Evolutionary conservation across 768 basidiomycete genomes (phyloP).

Genomic region (Chalciporus chontae): DNA sequence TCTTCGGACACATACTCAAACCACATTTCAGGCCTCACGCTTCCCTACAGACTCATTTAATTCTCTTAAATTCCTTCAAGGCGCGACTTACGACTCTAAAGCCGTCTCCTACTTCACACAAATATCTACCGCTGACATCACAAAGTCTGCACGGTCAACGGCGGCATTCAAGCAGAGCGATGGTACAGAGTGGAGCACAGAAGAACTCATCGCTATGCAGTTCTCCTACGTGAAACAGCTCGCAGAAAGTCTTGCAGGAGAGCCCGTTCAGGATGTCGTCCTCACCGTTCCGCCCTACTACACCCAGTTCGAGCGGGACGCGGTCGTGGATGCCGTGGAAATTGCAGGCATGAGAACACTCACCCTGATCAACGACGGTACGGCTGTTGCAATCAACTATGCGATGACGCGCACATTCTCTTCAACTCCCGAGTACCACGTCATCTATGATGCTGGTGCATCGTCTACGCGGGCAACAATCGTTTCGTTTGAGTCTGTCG

Average conservation of each 20-base stretch:
- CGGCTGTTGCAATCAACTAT: slow-evolving; percentile 95
- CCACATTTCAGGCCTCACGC: slow-evolving; percentile 67
- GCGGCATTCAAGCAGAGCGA: slow-evolving; percentile 57
- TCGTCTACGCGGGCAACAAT: slow-evolving; percentile 76
- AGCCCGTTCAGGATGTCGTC: slow-evolving; percentile 79
- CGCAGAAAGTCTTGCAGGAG: slow-evolving; percentile 72
- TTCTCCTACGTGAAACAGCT: slow-evolving; percentile 86
- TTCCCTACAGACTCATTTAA: slow-evolving; percentile 88
- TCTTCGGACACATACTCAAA: not conserved
- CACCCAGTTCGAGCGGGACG: slow-evolving; percentile 87
- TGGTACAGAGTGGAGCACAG: slow-evolving; percentile 71
- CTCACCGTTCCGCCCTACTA: slow-evolving; percentile 90
- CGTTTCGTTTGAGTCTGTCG: slow-evolving; percentile 55
- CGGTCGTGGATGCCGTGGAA: slow-evolving; percentile 88
- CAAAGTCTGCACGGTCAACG: slow-evolving; percentile 57
- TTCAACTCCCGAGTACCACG: slow-evolving; percentile 70
- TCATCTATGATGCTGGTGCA: slow-evolving; percentile 95
- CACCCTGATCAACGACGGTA: slow-evolving; percentile 87
- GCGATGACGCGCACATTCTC: slow-evolving; percentile 92
- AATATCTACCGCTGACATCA: slow-evolving; percentile 51
- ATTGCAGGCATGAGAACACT: slow-evolving; percentile 83
- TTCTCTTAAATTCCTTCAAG: slow-evolving; percentile 81
- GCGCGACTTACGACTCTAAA: slow-evolving; percentile 58
- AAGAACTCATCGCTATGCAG: slow-evolving; percentile 94
- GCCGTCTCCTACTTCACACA: slow-evolving; percentile 54